Conservation (phyloP, 208 protist genomes). For the Acanthamoeba triangularis region DNA sequence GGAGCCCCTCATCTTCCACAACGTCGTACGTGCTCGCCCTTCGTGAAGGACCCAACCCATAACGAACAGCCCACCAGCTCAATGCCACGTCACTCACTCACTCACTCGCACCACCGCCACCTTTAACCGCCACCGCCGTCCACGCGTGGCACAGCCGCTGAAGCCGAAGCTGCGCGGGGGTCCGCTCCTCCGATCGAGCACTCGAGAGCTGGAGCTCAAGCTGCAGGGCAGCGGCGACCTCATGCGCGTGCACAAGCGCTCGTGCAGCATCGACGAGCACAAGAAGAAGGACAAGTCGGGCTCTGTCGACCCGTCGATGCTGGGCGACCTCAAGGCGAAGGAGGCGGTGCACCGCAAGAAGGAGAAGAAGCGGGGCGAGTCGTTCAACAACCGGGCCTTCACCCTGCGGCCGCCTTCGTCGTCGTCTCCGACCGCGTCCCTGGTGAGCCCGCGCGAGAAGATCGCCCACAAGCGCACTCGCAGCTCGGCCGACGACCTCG, state of each 20-base stretch:
- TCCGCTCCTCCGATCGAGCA: not conserved
- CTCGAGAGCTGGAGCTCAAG: constrained; percentile 9
- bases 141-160: not conserved
- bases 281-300: constrained; percentile 4
- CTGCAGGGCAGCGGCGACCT: constrained; percentile 59
- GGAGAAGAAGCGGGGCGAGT: constrained; percentile 29
- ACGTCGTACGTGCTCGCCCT: not conserved
- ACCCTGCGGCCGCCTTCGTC: constrained; percentile 25
- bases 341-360: not conserved
- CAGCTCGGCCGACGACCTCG: constrained; percentile 46
- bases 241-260: constrained; percentile 19
- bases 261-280: constrained; percentile 40
- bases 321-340: not conserved
- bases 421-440: not conserved
- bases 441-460: constrained; percentile 8
- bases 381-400: constrained; percentile 19
- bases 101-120: not conserved
- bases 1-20: constrained; percentile 74
- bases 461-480: constrained; percentile 21
- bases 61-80: too few species aligned
- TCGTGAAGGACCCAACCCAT: not conserved
- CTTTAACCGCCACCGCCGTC: not conserved
- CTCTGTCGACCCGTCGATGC: not conserved
- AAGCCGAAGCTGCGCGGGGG: not conserved
- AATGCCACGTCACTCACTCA: not conserved